phyloP scores from a whole-genome alignment of 2,329 filamentous ascomycete genomes.

The Colletotrichum viniferum region DNA sequence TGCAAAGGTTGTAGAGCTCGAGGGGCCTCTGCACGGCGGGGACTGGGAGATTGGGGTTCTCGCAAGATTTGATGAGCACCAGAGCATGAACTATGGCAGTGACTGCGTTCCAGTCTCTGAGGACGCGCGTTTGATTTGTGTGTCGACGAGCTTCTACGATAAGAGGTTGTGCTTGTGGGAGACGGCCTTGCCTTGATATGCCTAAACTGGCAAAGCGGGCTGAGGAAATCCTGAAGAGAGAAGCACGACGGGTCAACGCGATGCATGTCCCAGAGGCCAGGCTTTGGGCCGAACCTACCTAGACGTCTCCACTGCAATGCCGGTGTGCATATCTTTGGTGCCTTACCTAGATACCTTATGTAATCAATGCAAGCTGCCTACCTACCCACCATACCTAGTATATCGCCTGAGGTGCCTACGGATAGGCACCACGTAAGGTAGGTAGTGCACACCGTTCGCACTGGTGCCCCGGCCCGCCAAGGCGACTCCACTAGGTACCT shows the following conservation, averaged over 20 bases:
- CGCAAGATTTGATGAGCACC: slow-evolving; percentile 79
- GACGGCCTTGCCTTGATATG: not conserved
- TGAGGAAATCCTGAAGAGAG: not conserved
- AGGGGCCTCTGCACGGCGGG: slow-evolving; percentile 35
- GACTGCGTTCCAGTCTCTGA: slow-evolving; percentile 60
- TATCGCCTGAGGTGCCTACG: no score
- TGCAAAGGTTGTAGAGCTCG: slow-evolving; percentile 64
- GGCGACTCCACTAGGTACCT: not conserved
- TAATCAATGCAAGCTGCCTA: not conserved
- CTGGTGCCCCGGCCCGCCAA: not conserved
- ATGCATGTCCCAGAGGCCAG: not conserved
- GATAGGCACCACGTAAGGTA: not conserved
- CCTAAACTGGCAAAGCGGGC: not conserved
- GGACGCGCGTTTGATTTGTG: slow-evolving; percentile 44
- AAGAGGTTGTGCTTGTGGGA: slow-evolving; percentile 72
- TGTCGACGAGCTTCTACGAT: slow-evolving; percentile 82
- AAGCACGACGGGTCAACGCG: not conserved
- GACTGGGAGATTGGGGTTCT: slow-evolving; percentile 68
- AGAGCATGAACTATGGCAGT: slow-evolving; percentile 95
- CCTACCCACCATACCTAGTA: not conserved
- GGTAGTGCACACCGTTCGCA: slow-evolving; percentile 12
- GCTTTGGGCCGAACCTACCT: not conserved
- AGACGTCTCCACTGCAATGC: not conserved
- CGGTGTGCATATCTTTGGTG: not conserved
- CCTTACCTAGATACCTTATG: not conserved